Evolutionary conservation across 108 stramenopile species (phyloP).

Genomic region (Fragilaria crotonensis): DNA sequence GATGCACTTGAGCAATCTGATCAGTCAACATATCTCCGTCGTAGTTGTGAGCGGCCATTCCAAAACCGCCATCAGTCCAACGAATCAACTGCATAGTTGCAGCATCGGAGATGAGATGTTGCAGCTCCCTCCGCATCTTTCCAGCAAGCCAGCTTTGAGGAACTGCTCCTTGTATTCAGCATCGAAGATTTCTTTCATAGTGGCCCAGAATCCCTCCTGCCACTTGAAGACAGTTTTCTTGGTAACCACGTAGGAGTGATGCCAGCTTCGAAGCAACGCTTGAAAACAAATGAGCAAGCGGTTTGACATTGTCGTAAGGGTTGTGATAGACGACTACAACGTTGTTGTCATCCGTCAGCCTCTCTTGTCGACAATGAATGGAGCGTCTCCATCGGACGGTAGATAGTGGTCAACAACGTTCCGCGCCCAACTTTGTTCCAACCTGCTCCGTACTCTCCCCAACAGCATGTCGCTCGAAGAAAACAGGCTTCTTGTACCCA

Average conservation of each 20-base stretch:
- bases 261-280: conserved; percentile 78
- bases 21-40: conserved; percentile 92
- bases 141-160: conserved; percentile 69
- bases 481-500: conserved; percentile 92
- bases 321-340: conserved; percentile 96
- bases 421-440: conserved; percentile 88
- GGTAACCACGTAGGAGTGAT: conserved; percentile 96
- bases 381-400: conserved; percentile 76
- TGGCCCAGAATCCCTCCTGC: conserved; percentile 97
- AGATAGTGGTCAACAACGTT: conserved; percentile 89
- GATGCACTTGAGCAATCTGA: conserved; percentile 97
- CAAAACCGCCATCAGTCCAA: conserved; percentile 97
- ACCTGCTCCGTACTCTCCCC: conserved; percentile 97
- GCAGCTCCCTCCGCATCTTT: conserved; percentile 86
- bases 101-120: conserved; percentile 94
- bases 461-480: conserved; percentile 96
- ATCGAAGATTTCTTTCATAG: conserved; percentile 91
- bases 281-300: conserved; percentile 90
- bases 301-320: conserved; percentile 92
- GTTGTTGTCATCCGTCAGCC: conserved; percentile 89
- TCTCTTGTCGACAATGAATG: conserved; percentile 89
- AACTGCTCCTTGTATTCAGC: conserved; percentile 80
- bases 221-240: conserved; percentile 99
- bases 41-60: conserved; percentile 97
- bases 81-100: conserved; percentile 97